Base-by-base conservation (phyloP, 2,329 filamentous ascomycete genomes). In the Hypoxylon rubiginosum region DNA sequence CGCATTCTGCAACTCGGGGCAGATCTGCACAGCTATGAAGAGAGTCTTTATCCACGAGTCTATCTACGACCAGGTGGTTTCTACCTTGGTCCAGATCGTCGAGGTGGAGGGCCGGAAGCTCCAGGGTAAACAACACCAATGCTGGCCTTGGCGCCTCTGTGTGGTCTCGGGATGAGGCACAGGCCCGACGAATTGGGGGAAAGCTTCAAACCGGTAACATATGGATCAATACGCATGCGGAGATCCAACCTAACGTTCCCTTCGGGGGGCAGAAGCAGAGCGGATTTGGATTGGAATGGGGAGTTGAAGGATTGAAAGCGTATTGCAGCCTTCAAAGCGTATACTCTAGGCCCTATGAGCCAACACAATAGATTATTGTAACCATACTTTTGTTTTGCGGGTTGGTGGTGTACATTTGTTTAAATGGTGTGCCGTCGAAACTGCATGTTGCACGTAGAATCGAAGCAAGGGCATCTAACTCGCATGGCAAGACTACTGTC, bases 11-110 rank as follows among this genome's bases (percentile, higher is more conserved):
- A 86, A 86, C 74, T 81, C 81, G 1, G 85, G 85, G 9, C 86
- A 88, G 71, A 79, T 84, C 41, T 86, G 84, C 70, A 80, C 85
- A 24, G 80, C 80, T 9, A 81, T 79, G n/a, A 85, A 85, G 72
- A 80, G 84, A 4, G 76, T 88, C 56, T 90, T 88, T 77, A 83
- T 90, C 41, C 86, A 89, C 74, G 75, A 83, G 61, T 74, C 77
- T 24, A 83, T 86, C 71, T 84, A 84, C 71, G 73, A 81, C 17
- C 72, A 77, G 17, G 83, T 85, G 66, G 72, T 82, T 9, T 68
- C 79, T 66, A 79, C 78, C 66, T 60, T 56, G 11, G 51, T 56
- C 19, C 45, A 59, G 53, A 76, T 54, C 11, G 30, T 63, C n/a
- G 65, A 66, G 51, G 15, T 66, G 1, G 57, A 5, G 43, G 43